Evolutionary conservation across 805 yeast genomes (phyloP).

Genomic region (Candida nonsorbophila): DNA sequence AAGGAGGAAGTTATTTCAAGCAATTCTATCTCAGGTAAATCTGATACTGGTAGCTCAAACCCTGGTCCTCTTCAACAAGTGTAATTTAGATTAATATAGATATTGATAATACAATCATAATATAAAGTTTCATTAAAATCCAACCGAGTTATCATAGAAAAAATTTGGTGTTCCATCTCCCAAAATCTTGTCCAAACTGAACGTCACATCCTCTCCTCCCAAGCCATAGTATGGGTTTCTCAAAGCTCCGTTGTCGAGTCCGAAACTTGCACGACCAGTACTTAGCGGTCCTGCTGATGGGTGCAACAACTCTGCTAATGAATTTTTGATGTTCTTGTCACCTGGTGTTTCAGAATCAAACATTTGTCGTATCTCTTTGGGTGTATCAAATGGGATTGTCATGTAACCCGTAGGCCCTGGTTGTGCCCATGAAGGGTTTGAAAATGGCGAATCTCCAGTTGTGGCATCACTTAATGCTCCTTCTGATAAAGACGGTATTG

Average conservation of each 20-base stretch:
- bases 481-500: not conserved
- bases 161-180: conserved; percentile 29
- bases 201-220: conserved; percentile 13
- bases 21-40: conserved; percentile 6
- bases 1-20: conserved; percentile 15
- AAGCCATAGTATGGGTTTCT: conserved; percentile 10
- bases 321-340: not conserved
- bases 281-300: not conserved
- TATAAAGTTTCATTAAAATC: no score
- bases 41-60: conserved; percentile 4
- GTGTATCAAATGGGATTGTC: conserved; percentile 4
- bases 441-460: conserved; percentile 3
- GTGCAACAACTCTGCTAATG: not conserved
- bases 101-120: no score
- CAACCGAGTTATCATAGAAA: conserved; percentile 31
- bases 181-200: conserved; percentile 12
- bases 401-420: conserved; percentile 13
- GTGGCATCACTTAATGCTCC: not conserved
- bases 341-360: not conserved
- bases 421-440: conserved; percentile 2
- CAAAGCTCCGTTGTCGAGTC: conserved; percentile 6
- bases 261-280: not conserved
- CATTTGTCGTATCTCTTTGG: not conserved
- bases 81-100: no score
- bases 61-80: no score